Evolutionary conservation across 352 stramenopile species (phyloP), one percentile per base, ranked within the genome.

Genomic region (Aphanomyces cochlioides): DNA sequence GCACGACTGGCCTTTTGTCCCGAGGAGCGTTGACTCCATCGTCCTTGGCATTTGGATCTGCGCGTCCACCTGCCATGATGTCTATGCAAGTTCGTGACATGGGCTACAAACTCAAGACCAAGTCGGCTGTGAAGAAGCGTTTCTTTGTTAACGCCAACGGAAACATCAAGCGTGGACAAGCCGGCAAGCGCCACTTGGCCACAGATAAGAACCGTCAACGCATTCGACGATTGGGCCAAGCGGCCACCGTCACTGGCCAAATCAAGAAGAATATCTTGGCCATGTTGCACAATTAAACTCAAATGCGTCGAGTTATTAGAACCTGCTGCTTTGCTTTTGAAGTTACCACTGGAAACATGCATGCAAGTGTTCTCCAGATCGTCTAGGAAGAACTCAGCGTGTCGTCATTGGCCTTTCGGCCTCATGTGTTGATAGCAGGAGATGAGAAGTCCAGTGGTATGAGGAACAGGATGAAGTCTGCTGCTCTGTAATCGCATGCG

Each of bases 21-120:
- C 58, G 58, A 15, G 40, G 58, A 28, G 28, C 28, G 28, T 28
- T 28, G 28, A 28, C 28, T 28, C 28, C 28, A 28, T 28, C 28
- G 28, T 28, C 28, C 2, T 47, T 41, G 50, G 7, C 50, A 13
- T n/a, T 66, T 10, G 58, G 28, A 38, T 53, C 53, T 66, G 58
- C 58, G 28, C 58, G 53, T 17, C 58, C 58, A 41, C 58, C 58
- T 6, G 12, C 58, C 34, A 53, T 66, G 38, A 66, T 66, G 58
- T 48, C 28, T 5, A 48, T 53, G 58, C 58, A 66, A 41, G 72
- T 87, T 56, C 85, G 83, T 54, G 72, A 75, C 50, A 92, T 87
- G 81, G 80, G 80, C 58, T 91, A 90, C 78, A 93, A 93, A 73
- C 82, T 91, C 75, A 91, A 90, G 80, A 85, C 78, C 43, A 93